Evolutionary conservation across 495 filamentous ascomycete genomes (phyloP).

Genomic region (Hypoxylon fragiforme): DNA sequence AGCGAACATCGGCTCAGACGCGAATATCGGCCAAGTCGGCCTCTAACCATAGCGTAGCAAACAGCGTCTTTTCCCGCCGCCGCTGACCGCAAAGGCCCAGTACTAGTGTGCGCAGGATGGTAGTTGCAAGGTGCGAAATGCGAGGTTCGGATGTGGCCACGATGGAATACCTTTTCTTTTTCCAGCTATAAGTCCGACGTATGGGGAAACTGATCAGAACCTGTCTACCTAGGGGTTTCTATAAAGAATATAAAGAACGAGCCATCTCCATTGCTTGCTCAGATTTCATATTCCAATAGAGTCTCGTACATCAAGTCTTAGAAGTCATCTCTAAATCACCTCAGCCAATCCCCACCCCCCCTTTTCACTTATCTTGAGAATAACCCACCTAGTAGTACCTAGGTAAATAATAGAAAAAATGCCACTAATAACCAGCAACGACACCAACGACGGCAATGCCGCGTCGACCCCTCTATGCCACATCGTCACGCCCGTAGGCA

Average conservation of each 20-base stretch:
- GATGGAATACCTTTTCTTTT: slow-evolving; percentile 2
- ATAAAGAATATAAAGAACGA: slow-evolving; percentile 5
- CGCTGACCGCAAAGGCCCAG: not conserved
- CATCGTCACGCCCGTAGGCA: slow-evolving; percentile 53
- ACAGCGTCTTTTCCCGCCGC: not conserved
- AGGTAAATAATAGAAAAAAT: too few species aligned
- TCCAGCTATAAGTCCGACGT: slow-evolving; percentile 12
- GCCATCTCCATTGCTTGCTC: not conserved
- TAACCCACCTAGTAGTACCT: too few species aligned
- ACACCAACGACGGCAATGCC: slow-evolving; percentile 4
- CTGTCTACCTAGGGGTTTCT: not conserved
- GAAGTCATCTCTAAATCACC: not conserved
- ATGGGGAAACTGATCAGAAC: slow-evolving; percentile 1
- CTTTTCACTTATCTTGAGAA: too few species aligned
- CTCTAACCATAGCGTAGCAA: not conserved
- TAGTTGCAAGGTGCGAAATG: slow-evolving; percentile 6
- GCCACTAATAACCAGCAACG: slow-evolving; percentile 6
- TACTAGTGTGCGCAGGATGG: not conserved
- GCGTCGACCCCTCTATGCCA: slow-evolving; percentile 31
- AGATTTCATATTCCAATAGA: too few species aligned
- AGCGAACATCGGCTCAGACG: slow-evolving; percentile 23
- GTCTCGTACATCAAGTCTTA: too few species aligned
- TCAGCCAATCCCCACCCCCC: too few species aligned
- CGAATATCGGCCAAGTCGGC: slow-evolving; percentile 15
- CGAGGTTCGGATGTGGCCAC: slow-evolving; percentile 15